Evolutionary conservation across 371 early-diverging fungal species (phyloP), one percentile per base, ranked within the genome.

Genomic region (Gilbertella persicaria): DNA sequence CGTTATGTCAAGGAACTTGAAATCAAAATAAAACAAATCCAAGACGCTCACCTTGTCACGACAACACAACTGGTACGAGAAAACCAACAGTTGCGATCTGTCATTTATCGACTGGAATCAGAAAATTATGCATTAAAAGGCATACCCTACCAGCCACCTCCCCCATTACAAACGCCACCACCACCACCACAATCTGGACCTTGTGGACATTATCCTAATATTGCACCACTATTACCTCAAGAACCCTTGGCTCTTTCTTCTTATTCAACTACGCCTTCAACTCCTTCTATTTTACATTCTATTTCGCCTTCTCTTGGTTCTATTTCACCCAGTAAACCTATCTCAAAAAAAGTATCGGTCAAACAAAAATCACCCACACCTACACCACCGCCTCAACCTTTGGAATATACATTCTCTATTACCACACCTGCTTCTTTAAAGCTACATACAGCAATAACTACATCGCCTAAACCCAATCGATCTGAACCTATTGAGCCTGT

Each of bases 1-100:
- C 75, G 80, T 45, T 84, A 89, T 60, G 82, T 89, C 23, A 77
- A 80, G 60, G 75, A 80, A 16, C 67, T 90, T 0, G 88, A 90
- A 51, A 66, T 66, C 24, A 80, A 83, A 28, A 75, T 90, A 55
- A 72, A 80, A 59, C 61, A 77, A 64, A 42, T 82, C 62, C 69
- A 83, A 70, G 72, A 83, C 57, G 45, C 73, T 68, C 58, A 79
- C 28, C 38, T 65, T 3, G 25, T 69, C 14, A 51, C 61, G 1
- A 71, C 71, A 1, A 25, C 68, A 17, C 68, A 71, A 20, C 47
- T 74, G 0, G 33, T 73, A 17, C 61, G 57, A 8, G 79, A 79
- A 55, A 79, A 79, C 23, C 73, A 69, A 10, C 65, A 66, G 17
- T 42, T 78, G 4, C 54, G 69, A 26, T 53, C 65, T 2, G 50